These are phyloP conservation scores for Gastrodia elata DNA, from an alignment of 106 monocot species.

Conservation along the genomic window DNA sequence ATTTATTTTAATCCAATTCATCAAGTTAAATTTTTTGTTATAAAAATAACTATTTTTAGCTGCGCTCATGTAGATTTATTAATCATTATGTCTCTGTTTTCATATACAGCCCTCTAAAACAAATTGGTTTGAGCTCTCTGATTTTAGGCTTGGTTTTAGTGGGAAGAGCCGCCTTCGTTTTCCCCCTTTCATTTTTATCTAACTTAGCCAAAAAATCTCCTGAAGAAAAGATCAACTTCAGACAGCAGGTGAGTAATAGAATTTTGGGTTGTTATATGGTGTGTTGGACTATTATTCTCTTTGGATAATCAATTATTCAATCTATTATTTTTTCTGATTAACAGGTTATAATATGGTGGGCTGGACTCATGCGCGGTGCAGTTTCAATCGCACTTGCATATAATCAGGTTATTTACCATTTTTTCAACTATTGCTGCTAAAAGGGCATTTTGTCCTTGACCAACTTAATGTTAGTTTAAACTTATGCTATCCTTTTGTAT, in stretches of 20 bases:
- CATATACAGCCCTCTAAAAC: conserved; percentile 31
- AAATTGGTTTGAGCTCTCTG: conserved; percentile 26
- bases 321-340: neutral
- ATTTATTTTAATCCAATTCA: neutral
- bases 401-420: conserved; percentile 48
- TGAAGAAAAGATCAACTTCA: conserved; percentile 20
- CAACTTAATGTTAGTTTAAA: neutral
- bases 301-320: neutral
- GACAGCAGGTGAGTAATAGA: conserved; percentile 28
- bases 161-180: conserved; percentile 46
- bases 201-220: conserved; percentile 30
- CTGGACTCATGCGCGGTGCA: conserved; percentile 94
- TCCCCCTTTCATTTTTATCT: conserved; percentile 36
- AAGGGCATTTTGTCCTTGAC: neutral
- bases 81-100: neutral
- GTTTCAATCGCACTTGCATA: conserved; percentile 98
- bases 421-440: neutral
- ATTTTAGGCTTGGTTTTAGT: conserved; percentile 32
- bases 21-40: neutral
- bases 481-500: neutral
- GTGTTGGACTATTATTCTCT: conserved; percentile 4
- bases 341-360: conserved; percentile 96
- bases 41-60: neutral
- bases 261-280: no score
- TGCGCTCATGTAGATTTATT: neutral